These are phyloP conservation scores for Flammula alnicola DNA, from an alignment of 1,284 basidiomycete species.

Conservation along the genomic window DNA sequence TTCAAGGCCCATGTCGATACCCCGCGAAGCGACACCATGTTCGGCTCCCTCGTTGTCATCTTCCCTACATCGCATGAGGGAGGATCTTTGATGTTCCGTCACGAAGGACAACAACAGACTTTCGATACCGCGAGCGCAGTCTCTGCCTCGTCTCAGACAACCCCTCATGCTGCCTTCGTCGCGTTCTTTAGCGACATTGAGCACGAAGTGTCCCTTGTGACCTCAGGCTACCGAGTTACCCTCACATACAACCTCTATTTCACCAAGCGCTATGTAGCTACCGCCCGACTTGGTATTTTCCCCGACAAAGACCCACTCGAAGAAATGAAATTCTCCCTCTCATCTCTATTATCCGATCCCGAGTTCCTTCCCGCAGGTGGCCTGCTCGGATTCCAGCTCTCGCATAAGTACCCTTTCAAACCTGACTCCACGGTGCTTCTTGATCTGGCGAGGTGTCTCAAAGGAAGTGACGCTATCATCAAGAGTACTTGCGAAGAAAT, in stretches of 20 bases:
- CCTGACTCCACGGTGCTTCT: neutral
- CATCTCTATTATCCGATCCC: conserved; percentile 28
- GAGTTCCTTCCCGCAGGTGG: conserved; percentile 40
- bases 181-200: conserved; percentile 47
- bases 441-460: conserved; percentile 23
- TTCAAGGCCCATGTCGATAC: conserved; percentile 37
- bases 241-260: conserved; percentile 47
- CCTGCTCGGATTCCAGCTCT: conserved; percentile 40
- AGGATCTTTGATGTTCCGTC: conserved; percentile 38
- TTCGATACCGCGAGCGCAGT: conserved; percentile 27
- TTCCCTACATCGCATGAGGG: conserved; percentile 44
- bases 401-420: conserved; percentile 40
- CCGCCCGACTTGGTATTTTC: no score
- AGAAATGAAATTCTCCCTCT: conserved; percentile 20
- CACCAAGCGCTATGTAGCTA: no score
- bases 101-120: conserved; percentile 23
- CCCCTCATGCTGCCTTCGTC: conserved; percentile 34
- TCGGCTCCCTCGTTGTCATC: conserved; percentile 42
- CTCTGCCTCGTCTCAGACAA: neutral
- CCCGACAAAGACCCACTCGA: no score
- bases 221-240: conserved; percentile 44
- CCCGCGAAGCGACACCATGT: conserved; percentile 33
- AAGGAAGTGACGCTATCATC: conserved; percentile 30
- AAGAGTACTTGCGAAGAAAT: conserved; percentile 19
- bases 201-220: conserved; percentile 47